Evolutionary conservation across 768 basidiomycete genomes (phyloP).

Genomic region (Glaciozyma antarctica): DNA sequence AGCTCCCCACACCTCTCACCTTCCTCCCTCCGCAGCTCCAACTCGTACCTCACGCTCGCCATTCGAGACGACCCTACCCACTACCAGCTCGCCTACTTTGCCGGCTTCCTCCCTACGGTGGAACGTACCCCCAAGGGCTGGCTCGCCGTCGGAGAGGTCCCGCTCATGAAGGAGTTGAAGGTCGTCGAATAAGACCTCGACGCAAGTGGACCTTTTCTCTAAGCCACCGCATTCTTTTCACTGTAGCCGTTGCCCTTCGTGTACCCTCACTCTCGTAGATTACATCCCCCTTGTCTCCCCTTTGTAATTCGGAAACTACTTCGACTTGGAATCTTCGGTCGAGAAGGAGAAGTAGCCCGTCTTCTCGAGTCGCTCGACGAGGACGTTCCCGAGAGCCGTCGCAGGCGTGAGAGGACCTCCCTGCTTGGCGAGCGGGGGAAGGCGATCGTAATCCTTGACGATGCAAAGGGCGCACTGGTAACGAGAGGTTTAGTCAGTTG

Average conservation of each 20-base stretch:
- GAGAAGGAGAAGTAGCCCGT: conserved; percentile 42
- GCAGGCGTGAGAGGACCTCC: conserved; percentile 80
- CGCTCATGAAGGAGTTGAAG: background rate
- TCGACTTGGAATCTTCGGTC: background rate
- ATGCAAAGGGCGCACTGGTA: conserved; percentile 67
- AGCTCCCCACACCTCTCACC: background rate
- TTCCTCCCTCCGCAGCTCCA: background rate
- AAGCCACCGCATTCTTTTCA: background rate
- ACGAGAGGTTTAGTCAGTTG: no score
- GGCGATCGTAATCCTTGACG: conserved; percentile 47
- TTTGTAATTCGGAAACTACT: background rate
- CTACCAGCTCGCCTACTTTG: background rate
- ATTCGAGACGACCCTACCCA: background rate
- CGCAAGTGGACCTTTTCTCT: background rate
- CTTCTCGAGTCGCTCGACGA: conserved; percentile 57
- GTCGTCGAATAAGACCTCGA: background rate
- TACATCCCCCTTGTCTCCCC: background rate
- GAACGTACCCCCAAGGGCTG: background rate
- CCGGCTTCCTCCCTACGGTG: background rate
- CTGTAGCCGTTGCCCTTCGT: background rate
- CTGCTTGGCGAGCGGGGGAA: conserved; percentile 51
- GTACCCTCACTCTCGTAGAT: background rate
- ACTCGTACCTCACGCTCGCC: background rate
- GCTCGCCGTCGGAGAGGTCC: background rate
- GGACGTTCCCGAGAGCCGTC: conserved; percentile 66